Evolutionary conservation across 2,329 filamentous ascomycete species (phyloP).

Genomic region (Alternaria atra): DNA sequence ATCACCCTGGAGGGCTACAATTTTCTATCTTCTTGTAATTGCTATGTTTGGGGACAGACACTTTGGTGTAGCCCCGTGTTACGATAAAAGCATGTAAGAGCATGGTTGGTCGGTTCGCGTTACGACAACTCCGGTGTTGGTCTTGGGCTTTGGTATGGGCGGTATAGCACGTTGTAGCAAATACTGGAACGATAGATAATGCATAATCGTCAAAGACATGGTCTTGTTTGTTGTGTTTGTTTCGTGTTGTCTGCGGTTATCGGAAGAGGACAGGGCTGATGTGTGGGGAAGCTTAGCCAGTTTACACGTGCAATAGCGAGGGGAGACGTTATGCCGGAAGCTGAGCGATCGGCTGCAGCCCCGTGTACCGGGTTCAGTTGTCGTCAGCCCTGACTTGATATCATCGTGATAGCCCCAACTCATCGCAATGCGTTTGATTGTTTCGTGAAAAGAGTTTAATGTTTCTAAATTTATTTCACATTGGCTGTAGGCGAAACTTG

Average conservation of each 20-base stretch:
- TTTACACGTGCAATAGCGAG: conserved; percentile 11
- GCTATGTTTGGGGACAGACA: conserved; percentile 23
- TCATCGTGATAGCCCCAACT: background rate
- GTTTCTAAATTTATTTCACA: background rate
- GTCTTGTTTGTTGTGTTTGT: background rate
- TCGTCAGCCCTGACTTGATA: conserved; percentile 2
- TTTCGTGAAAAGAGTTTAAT: background rate
- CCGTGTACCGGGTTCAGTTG: background rate
- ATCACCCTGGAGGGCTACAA: conserved; percentile 11
- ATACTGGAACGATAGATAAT: conserved; percentile 19
- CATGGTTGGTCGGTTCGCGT: conserved; percentile 23
- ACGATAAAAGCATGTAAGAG: conserved; percentile 34
- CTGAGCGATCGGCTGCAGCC: background rate
- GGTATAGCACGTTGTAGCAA: conserved; percentile 6
- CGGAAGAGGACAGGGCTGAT: background rate
- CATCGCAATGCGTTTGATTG: background rate
- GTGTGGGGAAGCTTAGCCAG: conserved; percentile 8
- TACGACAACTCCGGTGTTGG: conserved; percentile 22
- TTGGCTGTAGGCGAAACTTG: background rate
- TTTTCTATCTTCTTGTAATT: conserved; percentile 35
- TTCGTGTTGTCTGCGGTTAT: background rate
- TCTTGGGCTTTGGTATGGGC: conserved; percentile 16
- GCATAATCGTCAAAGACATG: conserved; percentile 19
- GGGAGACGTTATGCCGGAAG: conserved; percentile 1
- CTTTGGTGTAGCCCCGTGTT: conserved; percentile 24